Base-by-base conservation (phyloP, 805 yeast genomes). In the Kodamaea hsintzibuensis region DNA sequence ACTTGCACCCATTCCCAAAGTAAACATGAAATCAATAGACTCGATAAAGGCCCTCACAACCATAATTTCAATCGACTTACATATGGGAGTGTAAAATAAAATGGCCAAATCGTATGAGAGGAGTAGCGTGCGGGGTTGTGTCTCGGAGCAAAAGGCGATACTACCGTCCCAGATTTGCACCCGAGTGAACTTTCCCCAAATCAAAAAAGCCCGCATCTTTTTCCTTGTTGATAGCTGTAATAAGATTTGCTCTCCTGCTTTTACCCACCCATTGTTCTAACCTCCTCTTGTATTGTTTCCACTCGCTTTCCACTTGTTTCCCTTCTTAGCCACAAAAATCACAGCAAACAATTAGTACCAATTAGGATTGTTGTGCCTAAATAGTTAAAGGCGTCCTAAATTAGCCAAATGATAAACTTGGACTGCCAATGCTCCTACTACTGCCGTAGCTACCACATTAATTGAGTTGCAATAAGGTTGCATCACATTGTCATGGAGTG, bases 341-440 rank as follows among this genome's bases (percentile, higher is more conserved):
- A 30, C 25, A 40, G 44, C 44, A 40, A 40, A 40, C 44, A 40
- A 40, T 40, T 40, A 16, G 25, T 13, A 40, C 44, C 22, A 40
- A 40, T 17, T 40, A 40, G 44, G 44, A 13, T 19, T 10, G 25
- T 40, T 19, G 25, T 17, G 17, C 44, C 44, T 40, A 40, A 40
- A 16, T 40, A 40, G 44, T 40, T 8, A 30, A 8, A 12, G 35
- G 25, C 44, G 4, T 5, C 44, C 44, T 40, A 40, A 40, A 40
- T 7, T 5, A 19, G 44, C 25, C 4, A 19, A 40, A 40, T 16
- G 25, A 40, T 16, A 40, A 39, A 40, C 44, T 17, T 8, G 19
- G 4, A 14, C 13, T 17, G 17, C 43, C 17, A 40, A 16, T 19
- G 44, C 25, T 40, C 25, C 2, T 40, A 17, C 17, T 17, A 30